These are phyloP conservation scores for Medicago arabica DNA, from an alignment of 306 rosid species.

Conservation along the genomic window DNA sequence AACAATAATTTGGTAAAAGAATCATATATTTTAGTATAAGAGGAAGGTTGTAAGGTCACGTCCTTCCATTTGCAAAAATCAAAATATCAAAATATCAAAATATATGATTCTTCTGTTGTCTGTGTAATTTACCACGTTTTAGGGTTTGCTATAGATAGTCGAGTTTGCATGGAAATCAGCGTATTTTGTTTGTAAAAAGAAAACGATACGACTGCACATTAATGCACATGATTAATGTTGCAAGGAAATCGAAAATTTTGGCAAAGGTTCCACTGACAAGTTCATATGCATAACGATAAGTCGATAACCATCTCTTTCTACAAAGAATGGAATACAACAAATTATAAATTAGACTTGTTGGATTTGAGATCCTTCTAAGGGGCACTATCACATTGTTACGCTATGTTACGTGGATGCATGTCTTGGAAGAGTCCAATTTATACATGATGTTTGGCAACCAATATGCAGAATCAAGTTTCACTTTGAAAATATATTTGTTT, in stretches of 20 bases:
- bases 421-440: not conserved
- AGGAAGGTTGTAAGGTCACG: no score
- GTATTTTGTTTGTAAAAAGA: no score
- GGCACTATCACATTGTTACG: not conserved
- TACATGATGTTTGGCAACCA: conserved; percentile 18
- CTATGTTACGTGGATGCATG: not conserved
- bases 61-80: no score
- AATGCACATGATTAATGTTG: not conserved
- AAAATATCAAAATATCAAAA: no score
- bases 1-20: no score
- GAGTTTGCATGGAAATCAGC: no score
- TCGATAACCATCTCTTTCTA: not conserved
- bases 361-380: no score
- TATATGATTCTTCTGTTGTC: no score
- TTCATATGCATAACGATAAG: not conserved
- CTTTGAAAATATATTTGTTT: not conserved
- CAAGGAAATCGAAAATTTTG: not conserved
- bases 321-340: not conserved
- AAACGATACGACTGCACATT: not conserved
- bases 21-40: no score
- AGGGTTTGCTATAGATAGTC: no score
- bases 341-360: no score
- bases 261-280: not conserved
- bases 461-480: conserved; percentile 31
- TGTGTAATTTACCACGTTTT: no score